Evolutionary conservation across 1,284 basidiomycete genomes (phyloP).

Genomic region (Sporisorium iseilematis-ciliati): DNA sequence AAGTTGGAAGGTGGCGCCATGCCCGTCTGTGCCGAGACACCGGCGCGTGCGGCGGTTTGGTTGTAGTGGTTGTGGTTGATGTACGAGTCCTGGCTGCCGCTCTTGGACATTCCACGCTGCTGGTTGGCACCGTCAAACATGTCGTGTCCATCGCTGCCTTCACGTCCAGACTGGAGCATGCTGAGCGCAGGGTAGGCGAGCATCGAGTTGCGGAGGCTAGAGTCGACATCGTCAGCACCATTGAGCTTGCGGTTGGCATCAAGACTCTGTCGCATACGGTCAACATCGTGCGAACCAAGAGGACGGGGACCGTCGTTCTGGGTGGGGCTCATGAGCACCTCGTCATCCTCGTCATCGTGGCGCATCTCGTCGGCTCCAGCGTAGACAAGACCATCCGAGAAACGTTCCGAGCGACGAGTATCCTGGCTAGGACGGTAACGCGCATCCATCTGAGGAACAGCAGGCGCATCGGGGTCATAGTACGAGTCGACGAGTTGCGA

Average conservation of each 20-base stretch:
- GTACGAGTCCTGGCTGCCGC: slow-evolving; percentile 40
- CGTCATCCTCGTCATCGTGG: slow-evolving; percentile 48
- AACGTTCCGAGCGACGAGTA: slow-evolving; percentile 33
- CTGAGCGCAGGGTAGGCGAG: slow-evolving; percentile 58
- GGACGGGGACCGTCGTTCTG: slow-evolving; percentile 56
- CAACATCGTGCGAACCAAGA: slow-evolving; percentile 45
- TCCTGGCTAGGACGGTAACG: slow-evolving; percentile 46
- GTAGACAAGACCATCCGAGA: slow-evolving; percentile 48
- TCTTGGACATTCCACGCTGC: slow-evolving; percentile 8
- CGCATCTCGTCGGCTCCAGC: slow-evolving; percentile 36
- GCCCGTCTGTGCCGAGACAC: slow-evolving; percentile 49
- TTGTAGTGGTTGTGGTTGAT: slow-evolving; percentile 53
- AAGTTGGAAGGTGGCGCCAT: slow-evolving; percentile 61
- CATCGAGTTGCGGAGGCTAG: slow-evolving; percentile 57
- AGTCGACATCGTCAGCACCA: slow-evolving; percentile 21
- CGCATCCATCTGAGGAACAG: slow-evolving; percentile 49
- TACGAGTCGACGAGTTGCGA: slow-evolving; percentile 55
- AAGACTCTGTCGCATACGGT: slow-evolving; percentile 54
- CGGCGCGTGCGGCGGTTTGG: slow-evolving; percentile 11
- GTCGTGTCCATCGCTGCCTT: slow-evolving; percentile 49
- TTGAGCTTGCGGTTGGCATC: slow-evolving; percentile 26
- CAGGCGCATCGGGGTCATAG: slow-evolving; percentile 58
- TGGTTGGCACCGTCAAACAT: slow-evolving; percentile 43
- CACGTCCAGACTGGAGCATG: slow-evolving; percentile 53
- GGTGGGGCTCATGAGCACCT: slow-evolving; percentile 61